Base-by-base conservation (phyloP, 257 asterid genomes). In the Nicotiana attenuata region DNA sequence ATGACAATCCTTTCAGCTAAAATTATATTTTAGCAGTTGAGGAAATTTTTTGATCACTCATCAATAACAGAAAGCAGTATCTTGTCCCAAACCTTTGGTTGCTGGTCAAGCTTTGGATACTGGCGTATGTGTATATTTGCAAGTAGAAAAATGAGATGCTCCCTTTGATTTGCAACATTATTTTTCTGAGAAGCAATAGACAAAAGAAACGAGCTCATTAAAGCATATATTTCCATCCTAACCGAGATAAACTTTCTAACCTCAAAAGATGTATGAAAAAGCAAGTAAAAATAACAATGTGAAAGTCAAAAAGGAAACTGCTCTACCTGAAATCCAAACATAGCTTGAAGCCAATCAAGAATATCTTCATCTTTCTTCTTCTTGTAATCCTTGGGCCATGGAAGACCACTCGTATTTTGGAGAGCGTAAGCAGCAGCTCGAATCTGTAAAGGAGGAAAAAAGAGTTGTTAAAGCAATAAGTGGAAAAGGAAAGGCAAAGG, bases 291-390 rank as follows among this genome's bases (percentile, higher is more conserved):
- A 69, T 2, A 69, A 41, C 78, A 69, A n/a, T 20, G 77, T 33
- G 38, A 33, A 33, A 1, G n/a, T 69, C 57, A 38, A 69, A 41
- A 41, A 20, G 14, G 59, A 69, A 38, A 69, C 41, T 5, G 55
- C 7, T 69, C 45, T 7, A 95, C 99, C 98, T 96, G 98, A 89
- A 96, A 96, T 66, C 99, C 99, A 87, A 96, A 96, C 98, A 96
- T 94, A 52, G 97, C 89, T 88, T 96, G 99, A 88, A 96, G 99
- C 99, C 99, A 96, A 85, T 96, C 99, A n/a, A 96, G 98, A 86
- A 94, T 86, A 85, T 94, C 98, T 89, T 96, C 99, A 81, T 94
- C 99, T 81, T 92, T 96, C 90, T 95, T 95, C 92, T 96, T 96
- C 90, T 94, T 94, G 90, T 92, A 90, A 85, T 96, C 98, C 88